A percentile compares a stretch with the other conserved stretches of the same genome.
These are phyloP conservation scores for Astragalus membranaceus DNA, from an alignment of 306 rosid genomes.

Conservation along the genomic window DNA sequence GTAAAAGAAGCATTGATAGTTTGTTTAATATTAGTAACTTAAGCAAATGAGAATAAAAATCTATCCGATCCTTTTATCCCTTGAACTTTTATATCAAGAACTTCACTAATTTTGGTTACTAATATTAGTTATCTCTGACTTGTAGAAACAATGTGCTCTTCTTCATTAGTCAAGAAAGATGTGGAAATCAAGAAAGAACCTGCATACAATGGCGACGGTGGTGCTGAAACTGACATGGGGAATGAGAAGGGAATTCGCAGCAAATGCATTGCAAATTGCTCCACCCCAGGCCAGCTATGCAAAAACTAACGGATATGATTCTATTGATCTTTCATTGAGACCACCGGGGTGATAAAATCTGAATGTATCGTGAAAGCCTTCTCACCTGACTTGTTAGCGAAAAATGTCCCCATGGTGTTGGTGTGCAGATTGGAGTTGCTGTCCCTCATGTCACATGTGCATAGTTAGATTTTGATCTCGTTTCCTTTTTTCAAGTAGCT, in stretches of 20 bases:
- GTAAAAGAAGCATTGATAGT: background rate
- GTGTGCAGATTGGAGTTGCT: too few relatives aligned
- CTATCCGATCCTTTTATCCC: conserved; percentile 4
- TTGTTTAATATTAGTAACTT: background rate
- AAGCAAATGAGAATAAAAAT: background rate
- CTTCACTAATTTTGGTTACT: background rate
- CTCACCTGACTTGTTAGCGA: too few relatives aligned
- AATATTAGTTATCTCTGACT: conserved; percentile 8
- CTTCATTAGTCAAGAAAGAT: conserved; percentile 30
- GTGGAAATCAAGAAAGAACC: conserved; percentile 18
- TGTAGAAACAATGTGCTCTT: conserved; percentile 45
- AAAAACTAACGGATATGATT: conserved; percentile 24
- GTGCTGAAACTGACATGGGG: conserved; percentile 22
- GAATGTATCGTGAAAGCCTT: background rate
- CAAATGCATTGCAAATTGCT: conserved; percentile 34
- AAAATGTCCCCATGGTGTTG: too few relatives aligned
- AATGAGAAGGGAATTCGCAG: conserved; percentile 20
- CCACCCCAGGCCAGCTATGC: conserved; percentile 18
- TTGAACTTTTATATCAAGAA: conserved; percentile 15
- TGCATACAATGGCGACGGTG: conserved; percentile 16
- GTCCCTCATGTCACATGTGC: too few relatives aligned
- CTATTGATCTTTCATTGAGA: conserved; percentile 29
- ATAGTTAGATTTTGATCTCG: background rate
- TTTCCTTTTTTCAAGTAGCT: conserved; percentile 9
- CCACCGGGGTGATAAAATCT: conserved; percentile 8